phyloP scores from a whole-genome alignment of 2,329 filamentous ascomycete genomes.

The Pseudogymnoascus destructans region DNA sequence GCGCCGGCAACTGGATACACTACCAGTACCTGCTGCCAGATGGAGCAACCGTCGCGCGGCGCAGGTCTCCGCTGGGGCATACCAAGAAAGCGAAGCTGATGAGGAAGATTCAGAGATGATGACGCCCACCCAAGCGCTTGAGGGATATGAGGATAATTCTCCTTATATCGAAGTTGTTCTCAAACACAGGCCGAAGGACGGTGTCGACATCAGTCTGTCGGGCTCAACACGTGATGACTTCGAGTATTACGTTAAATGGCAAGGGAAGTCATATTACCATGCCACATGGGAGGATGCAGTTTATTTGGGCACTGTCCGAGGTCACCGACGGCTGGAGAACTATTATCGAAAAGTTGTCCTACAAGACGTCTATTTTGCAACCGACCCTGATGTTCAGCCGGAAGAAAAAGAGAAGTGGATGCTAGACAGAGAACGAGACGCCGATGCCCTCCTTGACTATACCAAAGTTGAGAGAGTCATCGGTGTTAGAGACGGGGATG shows the following conservation, averaged over 20 bases:
- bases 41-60: constrained; percentile 82
- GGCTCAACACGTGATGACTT: constrained; percentile 61
- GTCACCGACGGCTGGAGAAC: constrained; percentile 83
- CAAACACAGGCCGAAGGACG: constrained; percentile 69
- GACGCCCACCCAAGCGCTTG: constrained; percentile 58
- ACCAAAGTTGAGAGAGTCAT: constrained; percentile 91
- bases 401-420: constrained; percentile 90
- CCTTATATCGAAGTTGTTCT: constrained; percentile 86
- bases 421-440: constrained; percentile 82
- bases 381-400: constrained; percentile 60
- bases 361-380: constrained; percentile 64
- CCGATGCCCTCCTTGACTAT: constrained; percentile 79
- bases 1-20: constrained; percentile 56
- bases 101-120: constrained; percentile 48
- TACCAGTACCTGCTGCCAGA: constrained; percentile 57
- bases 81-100: constrained; percentile 55
- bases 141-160: constrained; percentile 59
- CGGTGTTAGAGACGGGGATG: constrained; percentile 64
- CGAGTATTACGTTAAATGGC: constrained; percentile 93
- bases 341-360: constrained; percentile 78
- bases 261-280: constrained; percentile 87
- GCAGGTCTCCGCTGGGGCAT: constrained; percentile 49
- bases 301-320: constrained; percentile 61
- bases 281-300: constrained; percentile 86
- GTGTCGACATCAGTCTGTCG: constrained; percentile 39